These are phyloP conservation scores for Vitis hybrid DNA, from an alignment of 177 flowering plant species.

Conservation along the genomic window DNA sequence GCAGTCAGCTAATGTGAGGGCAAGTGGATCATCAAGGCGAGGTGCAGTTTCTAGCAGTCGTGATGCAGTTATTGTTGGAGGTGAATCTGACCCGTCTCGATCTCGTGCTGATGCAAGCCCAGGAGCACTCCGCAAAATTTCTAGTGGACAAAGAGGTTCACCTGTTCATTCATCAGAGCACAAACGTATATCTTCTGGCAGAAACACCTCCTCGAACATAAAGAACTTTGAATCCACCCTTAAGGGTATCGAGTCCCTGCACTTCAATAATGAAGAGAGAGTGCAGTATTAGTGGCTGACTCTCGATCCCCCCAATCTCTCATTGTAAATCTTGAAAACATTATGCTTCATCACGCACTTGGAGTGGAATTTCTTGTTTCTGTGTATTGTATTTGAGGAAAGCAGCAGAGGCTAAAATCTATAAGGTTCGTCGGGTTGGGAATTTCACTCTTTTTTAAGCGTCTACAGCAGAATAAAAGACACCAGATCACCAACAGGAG, in stretches of 20 bases:
- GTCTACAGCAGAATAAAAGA: background rate
- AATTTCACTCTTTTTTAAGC: constrained; percentile 3
- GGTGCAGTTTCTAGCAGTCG: constrained; percentile 48
- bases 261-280: constrained; percentile 38
- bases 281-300: constrained; percentile 24
- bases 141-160: constrained; percentile 46
- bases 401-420: background rate
- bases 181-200: constrained; percentile 36
- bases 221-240: constrained; percentile 55
- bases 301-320: background rate
- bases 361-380: constrained; percentile 7
- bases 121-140: constrained; percentile 28
- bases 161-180: constrained; percentile 46
- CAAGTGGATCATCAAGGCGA: constrained; percentile 49
- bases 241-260: constrained; percentile 55
- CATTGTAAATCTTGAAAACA: constrained; percentile 24
- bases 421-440: constrained; percentile 10
- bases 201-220: constrained; percentile 28
- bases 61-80: constrained; percentile 30
- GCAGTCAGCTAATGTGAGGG: constrained; percentile 44
- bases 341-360: background rate
- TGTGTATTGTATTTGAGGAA: constrained; percentile 11
- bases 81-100: constrained; percentile 36
- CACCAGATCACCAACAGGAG: constrained; percentile 1
- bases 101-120: constrained; percentile 37